Evolutionary conservation across 129 eudicot genomes (phyloP), one percentile per base, ranked within the genome.

Genomic region (Centrapalus pauciflorus): DNA sequence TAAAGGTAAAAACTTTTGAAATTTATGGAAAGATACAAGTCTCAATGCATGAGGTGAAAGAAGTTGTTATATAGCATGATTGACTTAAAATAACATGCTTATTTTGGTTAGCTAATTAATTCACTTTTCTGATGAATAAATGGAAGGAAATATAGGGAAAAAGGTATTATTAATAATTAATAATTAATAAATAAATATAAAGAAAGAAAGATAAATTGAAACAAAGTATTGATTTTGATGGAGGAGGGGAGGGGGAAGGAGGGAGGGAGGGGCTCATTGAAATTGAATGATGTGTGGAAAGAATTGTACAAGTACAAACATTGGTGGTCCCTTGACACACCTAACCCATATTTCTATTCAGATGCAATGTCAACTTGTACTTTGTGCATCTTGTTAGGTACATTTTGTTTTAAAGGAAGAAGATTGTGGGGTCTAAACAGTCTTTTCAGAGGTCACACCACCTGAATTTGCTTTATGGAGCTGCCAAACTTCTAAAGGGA

Each of bases 301-400:
- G 81, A 76, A 66, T 76, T 74, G 85, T 82, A 69, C 88, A 85
- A 85, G 88, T 85, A 85, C 88, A 82, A 67, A 74, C 70, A 50
- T 34, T 38, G 70, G 77, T 72, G 70, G 73, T 55, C 54, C 77
- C 70, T 25, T 43, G 20, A 48, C 24, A 57, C 56, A 54, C 80
- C 69, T 55, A 77, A 70, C 43, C 67, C 77, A 72, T 72, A 61
- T 25, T 61, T 72, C 24, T 61, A 61, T 49, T 61, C 19, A 32
- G 1, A 25, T 72, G 77, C 61, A 45, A n/a, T 50, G 24, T 35
- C 10, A 13, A 52, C 54, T 52, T 63, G 77, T 63, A 51, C 46
- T 20, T 13, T 52, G 23, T 43, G 77, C 64, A 64, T 34, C n/a
- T 17, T 28, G 19, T 2, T 16, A 14, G 64, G 14, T 63, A 23